Conservation (phyloP, 75 land plant genomes). For the Azolla pinnata region DNA sequence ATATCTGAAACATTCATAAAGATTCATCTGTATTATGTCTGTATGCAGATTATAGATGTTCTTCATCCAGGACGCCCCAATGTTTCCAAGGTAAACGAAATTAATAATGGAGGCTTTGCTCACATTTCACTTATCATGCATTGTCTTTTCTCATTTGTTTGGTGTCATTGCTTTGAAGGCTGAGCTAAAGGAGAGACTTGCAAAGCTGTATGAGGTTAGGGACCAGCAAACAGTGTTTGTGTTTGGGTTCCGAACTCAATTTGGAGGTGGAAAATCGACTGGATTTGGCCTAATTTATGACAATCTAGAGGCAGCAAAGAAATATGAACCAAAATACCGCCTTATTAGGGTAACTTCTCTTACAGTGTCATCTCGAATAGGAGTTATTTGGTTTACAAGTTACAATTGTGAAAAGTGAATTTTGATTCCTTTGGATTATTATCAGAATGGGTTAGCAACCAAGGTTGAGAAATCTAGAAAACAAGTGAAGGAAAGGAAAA, state of each 20-base stretch:
- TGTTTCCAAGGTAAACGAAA: conserved; percentile 74
- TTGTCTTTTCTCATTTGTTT: background rate
- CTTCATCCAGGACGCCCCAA: conserved; percentile 71
- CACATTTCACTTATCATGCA: background rate
- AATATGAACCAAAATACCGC: conserved; percentile 48
- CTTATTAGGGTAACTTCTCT: conserved; percentile 63
- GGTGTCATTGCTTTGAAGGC: conserved; percentile 16
- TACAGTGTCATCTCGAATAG: too few relatives aligned
- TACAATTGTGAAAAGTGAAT: too few relatives aligned
- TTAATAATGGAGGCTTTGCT: background rate
- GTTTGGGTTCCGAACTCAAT: conserved; percentile 47
- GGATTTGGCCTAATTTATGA: conserved; percentile 60
- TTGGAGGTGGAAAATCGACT: conserved; percentile 62
- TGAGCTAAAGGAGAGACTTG: conserved; percentile 50
- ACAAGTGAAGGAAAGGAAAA: conserved; percentile 73
- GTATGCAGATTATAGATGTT: conserved; percentile 51
- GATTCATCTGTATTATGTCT: background rate
- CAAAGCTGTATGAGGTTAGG: conserved; percentile 38
- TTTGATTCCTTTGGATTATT: too few relatives aligned
- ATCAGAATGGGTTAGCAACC: conserved; percentile 67
- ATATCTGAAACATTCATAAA: background rate
- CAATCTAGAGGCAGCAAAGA: conserved; percentile 39
- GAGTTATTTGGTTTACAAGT: too few relatives aligned
- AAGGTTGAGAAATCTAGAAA: conserved; percentile 75
- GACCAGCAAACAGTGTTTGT: conserved; percentile 46